phyloP scores from a whole-genome alignment of 2,329 filamentous ascomycete species.

The Penicillium sp. region DNA sequence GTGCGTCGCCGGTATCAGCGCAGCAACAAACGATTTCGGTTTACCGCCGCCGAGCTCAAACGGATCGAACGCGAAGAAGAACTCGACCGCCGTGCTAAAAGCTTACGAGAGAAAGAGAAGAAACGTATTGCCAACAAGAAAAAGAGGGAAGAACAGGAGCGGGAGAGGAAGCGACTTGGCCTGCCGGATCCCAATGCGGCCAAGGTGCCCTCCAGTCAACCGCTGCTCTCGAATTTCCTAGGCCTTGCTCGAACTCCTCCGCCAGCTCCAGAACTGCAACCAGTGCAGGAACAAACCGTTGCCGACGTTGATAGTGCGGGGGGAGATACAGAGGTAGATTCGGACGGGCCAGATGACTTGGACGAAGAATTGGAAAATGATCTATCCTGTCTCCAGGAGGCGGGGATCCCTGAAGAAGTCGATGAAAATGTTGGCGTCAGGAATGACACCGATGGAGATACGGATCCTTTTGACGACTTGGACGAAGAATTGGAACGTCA shows the following conservation, averaged over 20 bases:
- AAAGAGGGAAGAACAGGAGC: slow-evolving; percentile 39
- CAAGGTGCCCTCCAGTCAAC: slow-evolving; percentile 41
- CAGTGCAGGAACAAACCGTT: slow-evolving; percentile 2
- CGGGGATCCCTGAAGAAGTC: not conserved
- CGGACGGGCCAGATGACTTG: slow-evolving; percentile 27
- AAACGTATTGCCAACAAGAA: slow-evolving; percentile 40
- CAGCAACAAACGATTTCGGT: slow-evolving; percentile 41
- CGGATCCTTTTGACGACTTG: slow-evolving; percentile 18
- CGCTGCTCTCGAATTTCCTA: slow-evolving; percentile 38
- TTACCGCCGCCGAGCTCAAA: slow-evolving; percentile 40
- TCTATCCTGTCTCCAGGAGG: slow-evolving; percentile 13
- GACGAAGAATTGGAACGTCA: slow-evolving; percentile 21
- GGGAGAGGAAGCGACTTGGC: slow-evolving; percentile 29
- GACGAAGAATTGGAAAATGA: slow-evolving; percentile 24
- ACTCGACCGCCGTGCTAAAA: slow-evolving; percentile 45
- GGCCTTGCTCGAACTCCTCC: slow-evolving; percentile 17
- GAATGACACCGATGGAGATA: not conserved
- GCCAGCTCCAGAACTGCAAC: slow-evolving; percentile 1
- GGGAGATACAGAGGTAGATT: slow-evolving; percentile 28
- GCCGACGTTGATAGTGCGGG: slow-evolving; percentile 5
- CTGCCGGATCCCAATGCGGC: slow-evolving; percentile 36
- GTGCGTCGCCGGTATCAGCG: slow-evolving; percentile 45
- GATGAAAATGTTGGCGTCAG: not conserved
- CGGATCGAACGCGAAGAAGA: slow-evolving; percentile 49
- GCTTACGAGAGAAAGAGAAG: slow-evolving; percentile 40